phyloP scores from a whole-genome alignment of 305 asterid species.

The Fraxinus nigra region DNA sequence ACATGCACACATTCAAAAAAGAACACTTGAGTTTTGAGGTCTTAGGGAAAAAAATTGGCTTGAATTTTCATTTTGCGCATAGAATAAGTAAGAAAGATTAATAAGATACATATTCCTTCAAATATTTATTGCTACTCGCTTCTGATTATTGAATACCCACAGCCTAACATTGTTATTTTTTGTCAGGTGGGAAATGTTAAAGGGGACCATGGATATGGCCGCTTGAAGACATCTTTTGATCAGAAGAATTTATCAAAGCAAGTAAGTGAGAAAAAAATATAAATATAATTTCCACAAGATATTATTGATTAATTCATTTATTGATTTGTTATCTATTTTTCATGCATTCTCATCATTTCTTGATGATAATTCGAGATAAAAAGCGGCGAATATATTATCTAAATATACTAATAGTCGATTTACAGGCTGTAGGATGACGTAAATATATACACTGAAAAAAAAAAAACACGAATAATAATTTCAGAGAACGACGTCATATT shows the following conservation, averaged over 20 bases:
- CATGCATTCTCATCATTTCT: neutral
- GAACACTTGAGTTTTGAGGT: neutral
- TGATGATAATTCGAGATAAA: neutral
- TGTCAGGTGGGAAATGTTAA: constrained; percentile 41
- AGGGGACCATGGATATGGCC: constrained; percentile 25
- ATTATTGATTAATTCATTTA: neutral
- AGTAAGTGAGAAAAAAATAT: constrained; percentile 24
- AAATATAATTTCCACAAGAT: neutral
- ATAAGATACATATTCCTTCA: neutral
- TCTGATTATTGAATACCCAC: neutral
- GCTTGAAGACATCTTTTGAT: constrained; percentile 25
- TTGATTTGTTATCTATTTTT: neutral
- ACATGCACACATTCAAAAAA: neutral
- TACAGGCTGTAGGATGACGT: neutral
- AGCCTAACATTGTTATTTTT: neutral
- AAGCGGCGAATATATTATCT: neutral
- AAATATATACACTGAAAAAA: neutral
- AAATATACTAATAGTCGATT: neutral
- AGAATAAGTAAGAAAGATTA: neutral
- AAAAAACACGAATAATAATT: neutral
- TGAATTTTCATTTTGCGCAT: neutral
- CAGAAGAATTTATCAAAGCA: constrained; percentile 26
- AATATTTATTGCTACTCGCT: neutral
- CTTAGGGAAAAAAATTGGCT: neutral
- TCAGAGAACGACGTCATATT: neutral